phyloP scores from a whole-genome alignment of 805 yeast species.

The Trichomonascus vanleenenianus region DNA sequence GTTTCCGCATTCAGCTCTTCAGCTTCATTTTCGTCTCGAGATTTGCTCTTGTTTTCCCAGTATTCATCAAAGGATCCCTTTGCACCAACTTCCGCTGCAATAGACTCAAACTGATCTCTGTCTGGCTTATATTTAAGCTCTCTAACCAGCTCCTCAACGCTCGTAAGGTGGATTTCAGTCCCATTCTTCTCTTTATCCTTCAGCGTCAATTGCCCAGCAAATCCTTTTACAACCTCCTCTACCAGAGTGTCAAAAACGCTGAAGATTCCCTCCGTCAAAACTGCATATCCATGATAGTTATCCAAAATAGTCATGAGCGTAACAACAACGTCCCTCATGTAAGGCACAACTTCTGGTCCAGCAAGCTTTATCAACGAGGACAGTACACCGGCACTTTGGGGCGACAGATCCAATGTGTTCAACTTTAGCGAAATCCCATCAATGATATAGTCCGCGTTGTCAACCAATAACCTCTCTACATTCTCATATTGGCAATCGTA shows the following conservation, averaged over 20 bases:
- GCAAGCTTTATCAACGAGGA: slow-evolving; percentile 62
- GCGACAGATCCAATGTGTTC: slow-evolving; percentile 63
- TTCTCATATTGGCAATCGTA: slow-evolving; percentile 42
- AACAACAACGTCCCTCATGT: slow-evolving; percentile 63
- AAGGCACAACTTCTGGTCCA: slow-evolving; percentile 56
- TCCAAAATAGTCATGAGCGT: slow-evolving; percentile 74
- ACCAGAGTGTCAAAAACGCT: slow-evolving; percentile 41
- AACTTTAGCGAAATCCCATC: slow-evolving; percentile 70
- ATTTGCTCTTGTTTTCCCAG: slow-evolving; percentile 23
- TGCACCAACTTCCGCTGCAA: slow-evolving; percentile 8
- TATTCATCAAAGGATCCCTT: slow-evolving; percentile 27
- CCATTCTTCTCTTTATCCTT: slow-evolving; percentile 10
- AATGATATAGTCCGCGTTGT: slow-evolving; percentile 71
- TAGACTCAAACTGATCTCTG: slow-evolving; percentile 24
- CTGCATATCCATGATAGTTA: slow-evolving; percentile 73
- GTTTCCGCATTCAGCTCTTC: slow-evolving; percentile 24
- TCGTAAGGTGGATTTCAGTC: slow-evolving; percentile 1
- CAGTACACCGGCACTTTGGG: slow-evolving; percentile 63
- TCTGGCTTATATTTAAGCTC: slow-evolving; percentile 21
- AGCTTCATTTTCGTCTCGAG: slow-evolving; percentile 24
- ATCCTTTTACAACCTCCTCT: slow-evolving; percentile 11
- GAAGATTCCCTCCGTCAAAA: slow-evolving; percentile 66
- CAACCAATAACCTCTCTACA: slow-evolving; percentile 45
- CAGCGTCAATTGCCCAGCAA: slow-evolving; percentile 17
- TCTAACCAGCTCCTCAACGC: slow-evolving; percentile 12